Base-by-base conservation (phyloP, 306 rosid species). In the Cucumis hystrix region DNA sequence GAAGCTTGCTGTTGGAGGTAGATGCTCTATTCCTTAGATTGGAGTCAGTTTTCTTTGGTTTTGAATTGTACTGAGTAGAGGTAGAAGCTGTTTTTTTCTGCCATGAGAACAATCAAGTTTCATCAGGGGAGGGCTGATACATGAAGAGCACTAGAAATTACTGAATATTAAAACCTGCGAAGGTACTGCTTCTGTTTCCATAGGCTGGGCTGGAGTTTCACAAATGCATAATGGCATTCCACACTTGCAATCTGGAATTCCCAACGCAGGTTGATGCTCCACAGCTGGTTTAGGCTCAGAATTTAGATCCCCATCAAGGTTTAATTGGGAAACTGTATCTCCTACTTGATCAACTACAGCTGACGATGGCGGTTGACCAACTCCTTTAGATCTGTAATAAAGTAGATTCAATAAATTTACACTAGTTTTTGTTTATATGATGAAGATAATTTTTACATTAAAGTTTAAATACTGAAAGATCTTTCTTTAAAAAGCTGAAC, bases 201-300 rank as follows among this genome's bases (percentile, higher is more conserved):
- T 82, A 77, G 96, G 15, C 25, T 72, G 88, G 41, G 83, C 79
- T 73, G 97, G 85, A 77, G 96, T 87, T 87, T 85, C 96, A 81
- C 99, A 96, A 66, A 96, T 96, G 83, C 99, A 96, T 79, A 96
- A 90, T 80, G 99, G 99, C 98, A 96, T 96, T 85, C 99, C 94
- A 85, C 99, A 96, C 82, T 89, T 92, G 35, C 99, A 96, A 70
- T 88, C 96, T 77, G 81, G 71, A 81, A 83, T 68, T 45, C 83
- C 81, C 47, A 77, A 52, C 41, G 71, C 82, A 78, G 79, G 82
- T 33, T 57, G 84, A 83, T 74, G 81, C 79, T 75, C 86, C 79
- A 79, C 82, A 82, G 88, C 76, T 54, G 85, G 79, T 67, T 61
- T 75, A 54, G 83, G 43, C 75, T 83, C 82, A 52, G 84, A 79